Conservation (phyloP, 208 protist genomes). For the Leishmania aethiopica region DNA sequence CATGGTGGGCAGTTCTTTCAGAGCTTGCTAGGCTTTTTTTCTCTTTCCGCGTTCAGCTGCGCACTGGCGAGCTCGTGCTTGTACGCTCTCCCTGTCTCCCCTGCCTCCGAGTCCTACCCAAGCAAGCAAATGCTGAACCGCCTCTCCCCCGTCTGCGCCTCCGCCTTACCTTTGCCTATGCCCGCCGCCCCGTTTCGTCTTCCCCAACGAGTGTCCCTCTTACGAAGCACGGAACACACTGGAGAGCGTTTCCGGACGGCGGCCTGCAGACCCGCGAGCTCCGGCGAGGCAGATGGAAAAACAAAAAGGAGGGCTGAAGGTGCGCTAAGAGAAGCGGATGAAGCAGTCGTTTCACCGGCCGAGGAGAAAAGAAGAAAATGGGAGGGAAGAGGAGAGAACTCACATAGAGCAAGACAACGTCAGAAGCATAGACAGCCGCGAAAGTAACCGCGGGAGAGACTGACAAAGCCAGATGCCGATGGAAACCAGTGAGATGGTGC, state of each 20-base stretch:
- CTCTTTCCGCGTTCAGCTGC: background rate
- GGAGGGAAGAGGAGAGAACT: background rate
- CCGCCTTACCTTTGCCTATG: background rate
- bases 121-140: background rate
- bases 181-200: background rate
- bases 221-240: background rate
- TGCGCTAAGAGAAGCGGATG: background rate
- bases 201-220: background rate
- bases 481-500: background rate
- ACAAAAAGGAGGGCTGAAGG: background rate
- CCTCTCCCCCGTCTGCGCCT: background rate
- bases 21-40: background rate
- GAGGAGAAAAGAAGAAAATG: background rate
- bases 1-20: background rate
- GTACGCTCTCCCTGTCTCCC: background rate
- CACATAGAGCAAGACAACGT: background rate
- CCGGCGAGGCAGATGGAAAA: background rate
- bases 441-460: background rate
- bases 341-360: background rate
- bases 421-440: background rate
- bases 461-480: background rate
- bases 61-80: background rate
- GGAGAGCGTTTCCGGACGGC: background rate
- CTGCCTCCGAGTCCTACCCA: background rate
- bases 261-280: background rate